phyloP scores from a whole-genome alignment of 2,329 filamentous ascomycete genomes.

The Epicoccum nigrum region DNA sequence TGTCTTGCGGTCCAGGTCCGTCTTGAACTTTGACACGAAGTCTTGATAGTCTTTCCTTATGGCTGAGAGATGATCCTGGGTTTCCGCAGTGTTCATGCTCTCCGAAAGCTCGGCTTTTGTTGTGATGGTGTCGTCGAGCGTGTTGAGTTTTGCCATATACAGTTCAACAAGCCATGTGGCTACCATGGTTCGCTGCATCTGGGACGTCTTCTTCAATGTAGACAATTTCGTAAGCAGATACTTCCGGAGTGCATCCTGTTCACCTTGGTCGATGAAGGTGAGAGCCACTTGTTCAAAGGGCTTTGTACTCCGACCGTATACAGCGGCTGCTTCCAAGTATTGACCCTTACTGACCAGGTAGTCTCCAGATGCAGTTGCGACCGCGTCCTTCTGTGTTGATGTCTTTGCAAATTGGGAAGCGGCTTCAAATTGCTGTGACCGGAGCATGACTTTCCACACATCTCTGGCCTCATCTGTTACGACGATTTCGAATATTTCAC shows the following conservation, averaged over 20 bases:
- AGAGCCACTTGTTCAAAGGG: conserved; percentile 95
- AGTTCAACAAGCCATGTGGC: conserved; percentile 94
- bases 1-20: conserved; percentile 87
- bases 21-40: conserved; percentile 83
- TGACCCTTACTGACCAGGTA: conserved; percentile 81
- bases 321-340: conserved; percentile 82
- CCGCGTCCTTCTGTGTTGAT: conserved; percentile 81
- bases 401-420: conserved; percentile 86
- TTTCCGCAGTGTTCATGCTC: conserved; percentile 71
- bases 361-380: conserved; percentile 91
- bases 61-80: conserved; percentile 71
- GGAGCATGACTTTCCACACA: conserved; percentile 92
- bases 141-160: conserved; percentile 96
- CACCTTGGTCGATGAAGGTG: conserved; percentile 84
- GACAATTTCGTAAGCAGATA: conserved; percentile 86
- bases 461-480: conserved; percentile 89
- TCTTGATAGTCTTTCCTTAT: conserved; percentile 84
- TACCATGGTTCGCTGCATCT: conserved; percentile 96
- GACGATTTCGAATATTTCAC: conserved; percentile 93
- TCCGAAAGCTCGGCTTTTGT: conserved; percentile 83
- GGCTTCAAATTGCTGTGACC: conserved; percentile 83
- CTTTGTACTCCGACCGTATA: conserved; percentile 96
- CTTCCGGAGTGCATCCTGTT: conserved; percentile 87
- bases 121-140: conserved; percentile 90
- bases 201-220: conserved; percentile 78